Base-by-base conservation (phyloP, 139 green algal species). In the Volvox reticuliferus region DNA sequence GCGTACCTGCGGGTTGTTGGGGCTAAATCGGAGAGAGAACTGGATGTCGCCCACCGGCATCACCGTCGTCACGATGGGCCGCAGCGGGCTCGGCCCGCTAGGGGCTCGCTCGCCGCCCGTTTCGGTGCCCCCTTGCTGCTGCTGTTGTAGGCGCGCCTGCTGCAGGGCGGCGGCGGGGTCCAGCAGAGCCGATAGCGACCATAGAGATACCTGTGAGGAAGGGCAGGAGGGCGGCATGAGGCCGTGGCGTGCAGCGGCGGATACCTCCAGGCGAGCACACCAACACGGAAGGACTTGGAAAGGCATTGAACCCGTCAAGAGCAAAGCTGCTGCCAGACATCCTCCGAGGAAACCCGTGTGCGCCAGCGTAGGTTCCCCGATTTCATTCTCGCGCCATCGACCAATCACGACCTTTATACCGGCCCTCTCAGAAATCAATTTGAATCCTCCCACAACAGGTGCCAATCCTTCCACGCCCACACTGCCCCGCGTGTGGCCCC, bases 41-140 rank as follows among this genome's bases (percentile, higher is more conserved):
- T 97, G 95, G 65, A 89, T 33, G 50, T 98, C 95, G n/a, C 95
- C 95, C 30, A 91, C 84, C 19, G 95, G 93, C 44, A 97, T 93
- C 73, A 87, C 68, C 62, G 79, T 93, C 17, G 90, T 75, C 6
- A 92, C 93, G 22, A 75, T 20, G 14, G 91, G 93, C 37, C 82
- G 81, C 71, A 76, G 81, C 2, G 44, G 61, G 17, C 20, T 37
- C 13, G 28, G 44, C 44, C 44, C 44, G 9, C 9, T 28, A 17
- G 68, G 62, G 3, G 32, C 30, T 63, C 9, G 14, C 32, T 35
- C 75, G 33, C 76, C 32, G 65, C 65, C 76, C 76, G 33, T 36
- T 55, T 36, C 24, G 65, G 6, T 28, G 16, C 18, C 71, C 71
- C 71, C 28, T 44, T 84, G 78, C 78, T 84, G 36, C 78, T 63